Base-by-base conservation (phyloP, 2,329 filamentous ascomycete genomes). In the Corniculantispora saksenae region DNA sequence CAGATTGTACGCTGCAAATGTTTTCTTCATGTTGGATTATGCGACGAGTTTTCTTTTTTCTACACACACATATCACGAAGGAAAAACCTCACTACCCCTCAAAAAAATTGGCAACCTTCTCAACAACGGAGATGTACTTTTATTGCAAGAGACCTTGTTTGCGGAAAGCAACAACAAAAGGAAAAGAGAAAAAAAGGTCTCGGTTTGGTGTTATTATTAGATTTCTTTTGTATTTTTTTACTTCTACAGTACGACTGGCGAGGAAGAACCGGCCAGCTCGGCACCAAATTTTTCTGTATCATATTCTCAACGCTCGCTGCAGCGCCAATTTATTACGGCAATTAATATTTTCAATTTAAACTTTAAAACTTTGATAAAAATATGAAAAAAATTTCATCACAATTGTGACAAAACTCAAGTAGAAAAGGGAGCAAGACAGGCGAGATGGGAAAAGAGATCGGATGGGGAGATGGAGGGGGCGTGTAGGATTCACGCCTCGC, bases 281-380 rank as follows among this genome's bases (percentile, higher is more conserved):
- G 61, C 40, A n/a, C 38, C 38, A n/a, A n/a, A n/a, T n/a, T 54
- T 27, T 25, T 35, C 23, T 50, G 43, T 50, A 63, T 57, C 25
- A 48, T 70, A 75, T 74, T 74, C 72, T 72, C 67, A 61, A 72
- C 70, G 65, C 68, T 75, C 68, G 57, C 68, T 72, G 66, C 53
- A 62, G 40, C 47, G 64, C 23, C 35, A 25, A 63, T 66, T 66
- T 59, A 56, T 67, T 67, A 29, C 61, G 54, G 59, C 50, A 66
- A 48, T 54, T 58, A 56, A 45, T 66, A 66, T 32, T 55, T 63
- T 38, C 9, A 55, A 35, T 38, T 3, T n/a, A 35, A 21, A 35
- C 38, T n/a, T 21, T 32, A 32, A 32, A 32, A 23, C 13, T 27
- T 50, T 1, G 2, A 23, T 4, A 17, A 4, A 4, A 19, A 54